These are phyloP conservation scores for Cyclostephanos invisitatus DNA, from an alignment of 108 stramenopile species.

Conservation along the genomic window DNA sequence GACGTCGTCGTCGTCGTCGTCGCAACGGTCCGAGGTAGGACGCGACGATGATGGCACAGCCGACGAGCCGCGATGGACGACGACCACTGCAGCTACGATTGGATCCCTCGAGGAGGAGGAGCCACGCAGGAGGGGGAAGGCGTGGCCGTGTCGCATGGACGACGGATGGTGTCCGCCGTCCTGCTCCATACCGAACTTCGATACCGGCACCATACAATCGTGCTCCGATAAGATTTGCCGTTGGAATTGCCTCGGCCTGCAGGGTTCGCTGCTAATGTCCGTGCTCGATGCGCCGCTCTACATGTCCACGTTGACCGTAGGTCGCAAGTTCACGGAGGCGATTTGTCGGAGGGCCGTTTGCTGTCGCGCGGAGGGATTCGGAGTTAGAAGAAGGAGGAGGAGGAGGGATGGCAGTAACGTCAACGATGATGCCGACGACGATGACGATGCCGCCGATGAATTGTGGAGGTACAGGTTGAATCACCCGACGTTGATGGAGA, in stretches of 20 bases:
- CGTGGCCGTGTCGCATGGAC: conserved; percentile 69
- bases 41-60: neutral
- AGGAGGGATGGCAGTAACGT: neutral
- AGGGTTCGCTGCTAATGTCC: conserved; percentile 73
- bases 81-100: neutral
- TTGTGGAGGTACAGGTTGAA: conserved; percentile 45
- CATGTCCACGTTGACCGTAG: conserved; percentile 73
- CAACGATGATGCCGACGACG: neutral
- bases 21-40: neutral
- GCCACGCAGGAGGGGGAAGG: conserved; percentile 15
- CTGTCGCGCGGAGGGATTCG: conserved; percentile 63
- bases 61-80: too few species aligned
- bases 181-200: conserved; percentile 58
- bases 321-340: conserved; percentile 68
- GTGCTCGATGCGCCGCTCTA: conserved; percentile 62
- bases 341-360: conserved; percentile 82
- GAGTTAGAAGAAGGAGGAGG: neutral
- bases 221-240: conserved; percentile 84
- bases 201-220: conserved; percentile 56
- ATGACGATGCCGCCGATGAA: neutral
- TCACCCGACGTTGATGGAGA: conserved; percentile 84
- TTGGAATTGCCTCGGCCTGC: conserved; percentile 83
- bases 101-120: neutral
- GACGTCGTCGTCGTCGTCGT: neutral
- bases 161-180: conserved; percentile 89